Conservation (phyloP, 176 grass and related monocot genomes). For the Puya raimondii region DNA sequence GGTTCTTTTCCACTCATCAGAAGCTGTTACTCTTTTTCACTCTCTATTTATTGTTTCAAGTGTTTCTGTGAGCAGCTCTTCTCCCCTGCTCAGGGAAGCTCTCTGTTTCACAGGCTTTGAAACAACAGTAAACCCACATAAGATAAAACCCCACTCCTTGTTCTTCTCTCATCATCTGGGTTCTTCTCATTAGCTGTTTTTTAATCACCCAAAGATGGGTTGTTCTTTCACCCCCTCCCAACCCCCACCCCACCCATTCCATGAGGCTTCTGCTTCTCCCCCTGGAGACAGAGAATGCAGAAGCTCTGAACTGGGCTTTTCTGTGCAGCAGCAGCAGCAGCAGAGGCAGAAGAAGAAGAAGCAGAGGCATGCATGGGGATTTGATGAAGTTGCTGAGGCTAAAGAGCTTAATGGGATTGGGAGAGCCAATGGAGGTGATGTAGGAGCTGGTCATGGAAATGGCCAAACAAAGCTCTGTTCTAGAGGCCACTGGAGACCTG, state of each 20-base stretch:
- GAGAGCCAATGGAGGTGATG: not conserved
- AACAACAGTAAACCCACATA: not conserved
- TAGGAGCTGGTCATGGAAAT: not conserved
- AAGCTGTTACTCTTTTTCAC: not conserved
- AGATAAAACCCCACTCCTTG: not conserved
- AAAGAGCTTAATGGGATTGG: not conserved
- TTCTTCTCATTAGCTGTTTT: not conserved
- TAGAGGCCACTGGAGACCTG: conserved; percentile 25
- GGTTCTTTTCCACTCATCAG: not conserved
- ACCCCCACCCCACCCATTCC: not conserved
- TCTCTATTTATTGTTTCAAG: not conserved
- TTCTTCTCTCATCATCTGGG: not conserved
- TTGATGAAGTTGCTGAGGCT: not conserved
- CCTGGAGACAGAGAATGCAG: conserved; percentile 2
- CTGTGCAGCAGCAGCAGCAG: not conserved
- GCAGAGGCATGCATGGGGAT: too few species aligned
- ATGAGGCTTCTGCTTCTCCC: not conserved
- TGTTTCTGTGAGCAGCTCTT: not conserved
- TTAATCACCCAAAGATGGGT: not conserved
- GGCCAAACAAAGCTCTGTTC: conserved; percentile 13
- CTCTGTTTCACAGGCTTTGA: not conserved
- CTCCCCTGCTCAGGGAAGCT: not conserved
- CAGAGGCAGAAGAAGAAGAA: too few species aligned
- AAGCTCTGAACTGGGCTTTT: not conserved
- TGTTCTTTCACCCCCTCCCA: not conserved